These are phyloP conservation scores for Cladosporium halotolerans DNA, from an alignment of 2,329 filamentous ascomycete genomes.

Conservation along the genomic window DNA sequence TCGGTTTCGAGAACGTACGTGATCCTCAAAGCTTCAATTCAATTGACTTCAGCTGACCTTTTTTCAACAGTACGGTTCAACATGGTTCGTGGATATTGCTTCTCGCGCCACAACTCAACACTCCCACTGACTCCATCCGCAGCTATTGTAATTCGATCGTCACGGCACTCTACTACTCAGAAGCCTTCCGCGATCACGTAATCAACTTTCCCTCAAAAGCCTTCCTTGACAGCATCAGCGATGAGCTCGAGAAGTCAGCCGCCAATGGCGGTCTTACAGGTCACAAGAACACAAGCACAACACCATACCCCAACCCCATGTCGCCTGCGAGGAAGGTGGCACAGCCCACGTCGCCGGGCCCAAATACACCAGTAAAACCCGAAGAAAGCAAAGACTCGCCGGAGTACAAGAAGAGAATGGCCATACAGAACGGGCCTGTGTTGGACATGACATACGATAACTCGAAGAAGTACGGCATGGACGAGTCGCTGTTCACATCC, in stretches of 20 bases:
- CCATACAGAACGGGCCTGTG: slow-evolving; percentile 79
- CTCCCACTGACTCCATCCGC: slow-evolving; percentile 13
- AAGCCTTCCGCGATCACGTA: slow-evolving; percentile 87
- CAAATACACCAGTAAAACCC: slow-evolving; percentile 56
- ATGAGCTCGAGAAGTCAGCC: slow-evolving; percentile 1
- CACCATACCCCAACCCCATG: slow-evolving; percentile 29
- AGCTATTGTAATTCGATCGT: slow-evolving; percentile 99
- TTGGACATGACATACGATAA: slow-evolving; percentile 80
- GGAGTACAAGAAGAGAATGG: slow-evolving; percentile 97
- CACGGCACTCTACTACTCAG: slow-evolving; percentile 93
- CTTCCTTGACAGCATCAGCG: slow-evolving; percentile 60
- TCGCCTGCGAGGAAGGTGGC: slow-evolving; percentile 41
- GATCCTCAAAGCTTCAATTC: slow-evolving; percentile 2
- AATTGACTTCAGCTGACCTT: slow-evolving; percentile 13
- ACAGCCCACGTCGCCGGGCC: slow-evolving; percentile 49
- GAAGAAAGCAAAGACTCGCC: slow-evolving; percentile 93
- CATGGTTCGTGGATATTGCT: slow-evolving; percentile 60
- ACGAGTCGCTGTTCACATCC: slow-evolving; percentile 88
- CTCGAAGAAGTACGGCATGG: slow-evolving; percentile 76
- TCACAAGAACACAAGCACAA: slow-evolving; percentile 32
- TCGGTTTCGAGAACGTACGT: slow-evolving; percentile 94
- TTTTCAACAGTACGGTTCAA: slow-evolving; percentile 82
- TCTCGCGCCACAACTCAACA: slow-evolving; percentile 6
- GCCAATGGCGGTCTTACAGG: slow-evolving; percentile 24
- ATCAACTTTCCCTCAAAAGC: slow-evolving; percentile 78